Evolutionary conservation across 164 flowering plant genomes (phyloP), one percentile per base, ranked within the genome.

Genomic region (Stephania yunnanensis): DNA sequence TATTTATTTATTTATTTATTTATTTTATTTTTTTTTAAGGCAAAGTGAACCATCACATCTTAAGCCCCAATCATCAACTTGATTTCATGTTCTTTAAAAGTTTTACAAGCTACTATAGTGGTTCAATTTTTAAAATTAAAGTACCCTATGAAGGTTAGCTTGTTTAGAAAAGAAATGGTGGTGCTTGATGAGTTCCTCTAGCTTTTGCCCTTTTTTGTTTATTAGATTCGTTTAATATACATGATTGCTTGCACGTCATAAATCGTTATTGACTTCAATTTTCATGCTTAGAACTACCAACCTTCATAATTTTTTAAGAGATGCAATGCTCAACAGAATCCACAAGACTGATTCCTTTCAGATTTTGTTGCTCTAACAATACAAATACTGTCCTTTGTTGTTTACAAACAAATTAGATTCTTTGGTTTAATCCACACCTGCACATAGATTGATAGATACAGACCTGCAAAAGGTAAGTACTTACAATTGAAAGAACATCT

Each of bases 191-290:
- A 15, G 20, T 10, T 13, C 4, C 17, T 58, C 25, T 25, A 25
- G 25, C 25, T 58, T 58, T 58, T 58, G 17, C 20, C 20, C 13
- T 58, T 58, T 55, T 55, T 55, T 58, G 17, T 58, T 15, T 17
- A 12, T 15, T n/a, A 58, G 64, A 58, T 58, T 58, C 20, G n/a
- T 15, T 58, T 13, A 36, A 36, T 30, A 11, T 67, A 31, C 45
- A 67, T 67, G 69, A 67, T 67, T 67, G 69, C 19, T 5, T 67
- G 69, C 69, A 67, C 69, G 45, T 31, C 30, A 67, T 15, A 30
- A 67, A 67, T 31, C 4, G 11, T 6, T 4, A 7, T 20, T 22
- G 22, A 10, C 9, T 25, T 67, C 11, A 30, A 67, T 67, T 25
- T 67, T 17, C 44, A 67, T 67, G 69, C 69, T 6, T 10, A 67